These are phyloP conservation scores for Allium cepa DNA, from an alignment of 106 monocot species.

Conservation along the genomic window DNA sequence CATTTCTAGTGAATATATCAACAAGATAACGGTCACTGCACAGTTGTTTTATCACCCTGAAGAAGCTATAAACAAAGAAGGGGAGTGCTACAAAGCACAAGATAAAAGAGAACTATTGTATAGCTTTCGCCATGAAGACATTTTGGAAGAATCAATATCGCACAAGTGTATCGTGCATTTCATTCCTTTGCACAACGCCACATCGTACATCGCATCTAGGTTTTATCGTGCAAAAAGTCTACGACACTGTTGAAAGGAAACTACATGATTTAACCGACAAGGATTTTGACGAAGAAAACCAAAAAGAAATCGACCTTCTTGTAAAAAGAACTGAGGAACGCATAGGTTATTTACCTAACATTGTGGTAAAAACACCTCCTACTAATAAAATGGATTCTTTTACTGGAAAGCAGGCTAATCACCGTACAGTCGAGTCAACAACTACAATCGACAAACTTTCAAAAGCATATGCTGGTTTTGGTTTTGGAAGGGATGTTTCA, in stretches of 20 bases:
- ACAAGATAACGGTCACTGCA: conserved; percentile 20
- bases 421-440: conserved; percentile 23
- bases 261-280: conserved; percentile 67
- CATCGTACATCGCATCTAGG: conserved; percentile 50
- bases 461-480: conserved; percentile 58
- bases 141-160: conserved; percentile 82
- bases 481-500: conserved; percentile 26
- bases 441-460: conserved; percentile 21
- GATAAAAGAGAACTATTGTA: conserved; percentile 79
- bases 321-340: conserved; percentile 54
- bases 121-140: conserved; percentile 77
- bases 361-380: conserved; percentile 28
- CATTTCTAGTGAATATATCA: too few relatives aligned
- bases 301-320: conserved; percentile 67
- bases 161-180: conserved; percentile 88
- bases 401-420: conserved; percentile 27
- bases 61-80: conserved; percentile 63
- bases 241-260: conserved; percentile 54
- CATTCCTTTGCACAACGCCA: conserved; percentile 69
- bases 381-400: conserved; percentile 9
- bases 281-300: conserved; percentile 65
- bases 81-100: conserved; percentile 47
- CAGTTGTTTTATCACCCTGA: conserved; percentile 94
- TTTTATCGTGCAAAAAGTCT: conserved; percentile 80
- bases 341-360: conserved; percentile 57